Percentiles rank a stretch among this genome's conserved stretches.
phyloP scores from a whole-genome alignment of 805 yeast genomes.

The Pichia paraexigua region DNA sequence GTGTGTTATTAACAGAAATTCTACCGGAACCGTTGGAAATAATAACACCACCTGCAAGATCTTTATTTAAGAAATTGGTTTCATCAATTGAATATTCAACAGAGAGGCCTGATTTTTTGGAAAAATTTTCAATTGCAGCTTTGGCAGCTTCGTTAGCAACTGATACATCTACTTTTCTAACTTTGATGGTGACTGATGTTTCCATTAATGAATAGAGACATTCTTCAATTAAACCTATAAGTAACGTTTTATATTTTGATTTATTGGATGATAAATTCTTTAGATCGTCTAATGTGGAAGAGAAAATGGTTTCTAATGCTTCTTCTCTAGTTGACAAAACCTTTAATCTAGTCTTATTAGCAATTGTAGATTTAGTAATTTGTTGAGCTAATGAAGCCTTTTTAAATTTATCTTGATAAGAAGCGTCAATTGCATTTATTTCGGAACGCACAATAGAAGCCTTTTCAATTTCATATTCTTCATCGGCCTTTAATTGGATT shows the following conservation, averaged over 20 bases:
- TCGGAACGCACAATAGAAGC: conserved; percentile 91
- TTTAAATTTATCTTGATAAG: conserved; percentile 75
- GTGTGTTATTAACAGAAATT: conserved; percentile 85
- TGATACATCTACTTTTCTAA: conserved; percentile 56
- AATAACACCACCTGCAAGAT: conserved; percentile 79
- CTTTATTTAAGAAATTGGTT: conserved; percentile 47
- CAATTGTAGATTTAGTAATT: conserved; percentile 89
- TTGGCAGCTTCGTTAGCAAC: conserved; percentile 53
- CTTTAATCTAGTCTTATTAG: conserved; percentile 91
- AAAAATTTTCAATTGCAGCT: conserved; percentile 56
- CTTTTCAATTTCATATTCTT: conserved; percentile 97
- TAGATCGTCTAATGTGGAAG: conserved; percentile 57
- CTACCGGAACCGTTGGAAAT: conserved; percentile 65
- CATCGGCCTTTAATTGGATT: conserved; percentile 91
- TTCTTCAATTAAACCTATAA: conserved; percentile 77
- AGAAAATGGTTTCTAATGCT: conserved; percentile 66
- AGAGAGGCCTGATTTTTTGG: conserved; percentile 50
- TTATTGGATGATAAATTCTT: conserved; percentile 47
- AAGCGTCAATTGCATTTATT: conserved; percentile 76
- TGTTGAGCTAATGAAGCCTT: conserved; percentile 91
- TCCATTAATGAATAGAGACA: conserved; percentile 67
- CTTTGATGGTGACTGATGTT: conserved; percentile 52
- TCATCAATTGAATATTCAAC: conserved; percentile 53
- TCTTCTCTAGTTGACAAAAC: conserved; percentile 81
- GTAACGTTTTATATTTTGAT: conserved; percentile 55